Evolutionary conservation across 352 stramenopile genomes (phyloP).

Genomic region (Aphanomyces stellatus): DNA sequence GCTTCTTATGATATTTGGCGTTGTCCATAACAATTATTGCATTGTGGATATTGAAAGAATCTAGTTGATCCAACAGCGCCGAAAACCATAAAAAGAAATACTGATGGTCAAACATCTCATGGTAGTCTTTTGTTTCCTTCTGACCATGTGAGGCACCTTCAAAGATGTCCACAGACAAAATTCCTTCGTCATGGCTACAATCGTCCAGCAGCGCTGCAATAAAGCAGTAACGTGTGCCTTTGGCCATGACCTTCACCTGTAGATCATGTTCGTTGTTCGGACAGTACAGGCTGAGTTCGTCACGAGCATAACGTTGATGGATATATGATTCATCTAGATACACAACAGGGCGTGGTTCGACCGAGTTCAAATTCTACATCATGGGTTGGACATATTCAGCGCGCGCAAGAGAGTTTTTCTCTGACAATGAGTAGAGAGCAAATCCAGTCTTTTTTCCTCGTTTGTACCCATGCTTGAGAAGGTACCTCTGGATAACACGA

Average conservation of each 20-base stretch:
- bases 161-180: not conserved
- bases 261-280: not conserved
- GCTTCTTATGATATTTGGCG: slow-evolving; percentile 12
- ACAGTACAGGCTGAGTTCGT: not conserved
- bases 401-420: not conserved
- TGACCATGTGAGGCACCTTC: not conserved
- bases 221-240: slow-evolving; percentile 15
- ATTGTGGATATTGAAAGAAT: not conserved
- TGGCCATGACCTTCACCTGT: not conserved
- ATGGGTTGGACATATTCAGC: not conserved
- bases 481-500: not conserved
- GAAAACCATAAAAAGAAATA: slow-evolving; percentile 21
- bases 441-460: not conserved
- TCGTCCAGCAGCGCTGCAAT: slow-evolving; percentile 5
- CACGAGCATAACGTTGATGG: slow-evolving; percentile 1
- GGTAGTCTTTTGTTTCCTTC: slow-evolving; percentile 6
- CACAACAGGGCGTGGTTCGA: not conserved
- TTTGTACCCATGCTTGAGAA: not conserved
- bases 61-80: not conserved
- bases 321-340: slow-evolving; percentile 6
- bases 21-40: slow-evolving; percentile 20
- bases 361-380: not conserved
- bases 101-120: slow-evolving; percentile 18
- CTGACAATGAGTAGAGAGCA: not conserved
- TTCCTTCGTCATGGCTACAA: not conserved